A percentile compares a stretch with the other conserved stretches of the same genome.
Conservation (phyloP, 345 rosid species). For the Microthlaspi erraticum region DNA sequence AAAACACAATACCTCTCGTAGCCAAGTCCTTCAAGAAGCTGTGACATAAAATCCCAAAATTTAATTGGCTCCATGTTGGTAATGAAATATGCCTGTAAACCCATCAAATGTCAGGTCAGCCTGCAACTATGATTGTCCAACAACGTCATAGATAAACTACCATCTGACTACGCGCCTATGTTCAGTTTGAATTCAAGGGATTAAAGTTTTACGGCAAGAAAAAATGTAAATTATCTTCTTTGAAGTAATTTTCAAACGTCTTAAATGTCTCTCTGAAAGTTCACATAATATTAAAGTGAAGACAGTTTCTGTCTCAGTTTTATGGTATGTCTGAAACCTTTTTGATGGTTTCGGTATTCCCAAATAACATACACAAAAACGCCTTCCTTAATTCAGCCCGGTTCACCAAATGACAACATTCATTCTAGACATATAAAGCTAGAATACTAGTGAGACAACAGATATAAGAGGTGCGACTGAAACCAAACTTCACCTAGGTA, state of each 20-base stretch:
- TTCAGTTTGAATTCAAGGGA: not conserved
- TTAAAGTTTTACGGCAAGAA: not conserved
- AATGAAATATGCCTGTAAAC: slow-evolving; percentile 84
- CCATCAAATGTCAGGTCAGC: slow-evolving; percentile 22
- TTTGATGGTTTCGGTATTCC: not conserved
- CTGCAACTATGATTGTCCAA: slow-evolving; percentile 14
- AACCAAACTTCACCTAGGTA: not conserved
- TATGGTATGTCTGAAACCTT: not conserved
- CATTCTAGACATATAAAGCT: slow-evolving; percentile 1
- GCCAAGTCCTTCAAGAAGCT: slow-evolving; percentile 83
- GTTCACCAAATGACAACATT: slow-evolving; percentile 15
- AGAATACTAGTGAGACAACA: not conserved
- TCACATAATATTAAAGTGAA: slow-evolving; percentile 8
- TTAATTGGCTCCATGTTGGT: slow-evolving; percentile 91
- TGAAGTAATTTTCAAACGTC: slow-evolving; percentile 4
- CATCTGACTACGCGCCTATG: not conserved
- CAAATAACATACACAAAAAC: slow-evolving; percentile 10
- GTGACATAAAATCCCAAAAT: slow-evolving; percentile 92
- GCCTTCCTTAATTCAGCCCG: not conserved
- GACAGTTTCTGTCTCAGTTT: not conserved
- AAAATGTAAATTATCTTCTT: not conserved
- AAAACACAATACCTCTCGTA: slow-evolving; percentile 69
- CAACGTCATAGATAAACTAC: not conserved
- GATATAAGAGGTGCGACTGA: not conserved
- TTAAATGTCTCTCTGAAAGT: not conserved